Conservation (phyloP, 2,329 filamentous ascomycete species). For the Clathrospora elynae region DNA sequence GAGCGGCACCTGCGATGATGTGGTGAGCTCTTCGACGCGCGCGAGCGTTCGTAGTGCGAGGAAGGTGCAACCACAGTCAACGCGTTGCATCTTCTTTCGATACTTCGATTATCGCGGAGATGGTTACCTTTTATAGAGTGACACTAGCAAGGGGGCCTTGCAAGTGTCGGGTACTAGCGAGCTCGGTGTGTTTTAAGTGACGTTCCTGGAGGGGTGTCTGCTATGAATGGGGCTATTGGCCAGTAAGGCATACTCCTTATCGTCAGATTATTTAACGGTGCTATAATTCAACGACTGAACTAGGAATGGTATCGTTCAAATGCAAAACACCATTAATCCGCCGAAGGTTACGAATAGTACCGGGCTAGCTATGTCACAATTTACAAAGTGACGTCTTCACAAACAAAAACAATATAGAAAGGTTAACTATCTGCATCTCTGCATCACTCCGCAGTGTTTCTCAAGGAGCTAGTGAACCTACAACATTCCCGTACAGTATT, state of each 20-base stretch:
- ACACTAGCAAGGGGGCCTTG: not conserved
- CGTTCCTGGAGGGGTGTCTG: not conserved
- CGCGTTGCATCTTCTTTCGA: slow-evolving; percentile 9
- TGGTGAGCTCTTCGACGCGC: slow-evolving; percentile 13
- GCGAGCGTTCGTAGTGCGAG: slow-evolving; percentile 12
- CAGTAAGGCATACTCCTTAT: not conserved
- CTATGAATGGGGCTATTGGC: no score
- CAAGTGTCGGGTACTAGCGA: not conserved
- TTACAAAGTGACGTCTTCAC: not conserved
- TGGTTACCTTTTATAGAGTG: slow-evolving; percentile 1
- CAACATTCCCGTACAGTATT: not conserved
- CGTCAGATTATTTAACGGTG: not conserved
- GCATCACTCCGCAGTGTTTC: not conserved
- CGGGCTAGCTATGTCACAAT: not conserved
- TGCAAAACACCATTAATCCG: slow-evolving; percentile 4
- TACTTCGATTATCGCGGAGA: not conserved
- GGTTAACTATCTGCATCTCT: not conserved
- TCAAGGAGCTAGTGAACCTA: not conserved
- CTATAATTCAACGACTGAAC: not conserved
- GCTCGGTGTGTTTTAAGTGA: slow-evolving; percentile 5
- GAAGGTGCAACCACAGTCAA: slow-evolving; percentile 12
- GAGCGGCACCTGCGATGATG: slow-evolving; percentile 13
- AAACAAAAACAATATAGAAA: not conserved
- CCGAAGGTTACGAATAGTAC: not conserved
- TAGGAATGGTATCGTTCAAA: not conserved